Percentiles rank a stretch among this genome's conserved stretches.
Conservation (phyloP, 306 rosid genomes). For the Begonia fuchsioides region DNA sequence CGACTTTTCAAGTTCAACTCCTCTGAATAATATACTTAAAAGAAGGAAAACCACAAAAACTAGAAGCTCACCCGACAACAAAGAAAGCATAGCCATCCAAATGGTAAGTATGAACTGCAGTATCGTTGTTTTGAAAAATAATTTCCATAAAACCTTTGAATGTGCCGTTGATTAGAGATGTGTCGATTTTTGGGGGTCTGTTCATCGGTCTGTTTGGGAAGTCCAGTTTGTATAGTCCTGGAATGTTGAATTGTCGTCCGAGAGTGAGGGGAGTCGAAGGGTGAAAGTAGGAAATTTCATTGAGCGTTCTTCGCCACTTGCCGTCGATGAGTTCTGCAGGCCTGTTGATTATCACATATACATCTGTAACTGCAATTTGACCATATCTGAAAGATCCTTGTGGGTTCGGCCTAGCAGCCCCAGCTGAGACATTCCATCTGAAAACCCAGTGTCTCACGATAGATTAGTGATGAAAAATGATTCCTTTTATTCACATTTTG, state of each 20-base stretch:
- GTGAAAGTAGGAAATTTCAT: conserved; percentile 69
- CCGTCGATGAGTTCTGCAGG: conserved; percentile 42
- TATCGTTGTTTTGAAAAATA: conserved; percentile 68
- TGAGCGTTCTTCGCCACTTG: conserved; percentile 38
- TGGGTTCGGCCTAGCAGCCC: conserved; percentile 97
- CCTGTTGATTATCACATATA: conserved; percentile 36
- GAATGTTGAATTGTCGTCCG: conserved; percentile 44
- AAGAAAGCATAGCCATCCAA: conserved; percentile 73
- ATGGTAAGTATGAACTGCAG: conserved; percentile 59
- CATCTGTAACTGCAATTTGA: conserved; percentile 54
- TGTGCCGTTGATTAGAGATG: conserved; percentile 68
- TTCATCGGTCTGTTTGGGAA: conserved; percentile 57
- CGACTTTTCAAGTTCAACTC: background rate
- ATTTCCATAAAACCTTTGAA: conserved; percentile 85
- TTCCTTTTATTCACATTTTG: too few species aligned
- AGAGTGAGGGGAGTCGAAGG: conserved; percentile 68
- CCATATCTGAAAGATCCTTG: conserved; percentile 89
- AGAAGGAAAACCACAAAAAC: background rate
- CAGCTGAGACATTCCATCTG: conserved; percentile 73
- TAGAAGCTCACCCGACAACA: conserved; percentile 50
- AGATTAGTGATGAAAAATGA: too few species aligned
- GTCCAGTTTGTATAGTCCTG: conserved; percentile 71
- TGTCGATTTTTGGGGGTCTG: conserved; percentile 39
- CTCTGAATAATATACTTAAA: background rate
- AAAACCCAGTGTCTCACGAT: too few species aligned